Conservation (phyloP, 1,284 basidiomycete species). For the Microbotryum intermedium region DNA sequence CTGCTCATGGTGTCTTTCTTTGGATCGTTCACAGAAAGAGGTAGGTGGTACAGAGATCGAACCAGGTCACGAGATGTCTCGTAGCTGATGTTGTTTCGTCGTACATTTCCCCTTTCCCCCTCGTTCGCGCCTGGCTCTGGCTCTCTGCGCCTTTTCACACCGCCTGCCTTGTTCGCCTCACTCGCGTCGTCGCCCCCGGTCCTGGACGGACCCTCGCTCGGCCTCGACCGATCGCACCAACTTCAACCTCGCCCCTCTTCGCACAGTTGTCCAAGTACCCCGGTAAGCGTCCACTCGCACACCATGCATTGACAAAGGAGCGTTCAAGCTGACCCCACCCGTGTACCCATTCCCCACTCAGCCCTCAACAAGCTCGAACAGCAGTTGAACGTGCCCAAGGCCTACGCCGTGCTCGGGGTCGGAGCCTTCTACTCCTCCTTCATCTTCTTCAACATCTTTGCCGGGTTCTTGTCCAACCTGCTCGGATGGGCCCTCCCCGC, state of each 20-base stretch:
- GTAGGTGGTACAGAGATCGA: neutral
- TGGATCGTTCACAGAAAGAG: neutral
- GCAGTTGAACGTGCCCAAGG: constrained; percentile 86
- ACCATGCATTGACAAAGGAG: neutral
- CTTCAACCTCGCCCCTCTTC: neutral
- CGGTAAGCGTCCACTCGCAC: neutral
- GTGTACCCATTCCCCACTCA: neutral
- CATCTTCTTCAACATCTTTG: constrained; percentile 72
- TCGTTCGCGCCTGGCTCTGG: neutral
- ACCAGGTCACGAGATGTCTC: neutral
- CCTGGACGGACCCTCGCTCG: neutral
- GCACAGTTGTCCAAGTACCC: constrained; percentile 81
- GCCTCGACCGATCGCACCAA: neutral
- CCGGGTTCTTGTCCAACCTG: constrained; percentile 70
- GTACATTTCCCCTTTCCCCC: neutral
- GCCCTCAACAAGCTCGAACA: constrained; percentile 73
- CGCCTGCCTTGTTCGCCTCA: neutral
- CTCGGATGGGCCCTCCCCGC: constrained; percentile 76
- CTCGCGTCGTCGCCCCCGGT: neutral
- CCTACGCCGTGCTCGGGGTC: constrained; percentile 73
- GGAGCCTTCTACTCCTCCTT: constrained; percentile 50
- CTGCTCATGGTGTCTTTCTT: neutral
- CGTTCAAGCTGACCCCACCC: neutral
- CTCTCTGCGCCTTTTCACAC: neutral
- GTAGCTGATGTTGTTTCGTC: neutral